A percentile compares a stretch with the other conserved stretches of the same genome.
Conservation (phyloP, 768 basidiomycete species). For the Tephrocybe rancida region DNA sequence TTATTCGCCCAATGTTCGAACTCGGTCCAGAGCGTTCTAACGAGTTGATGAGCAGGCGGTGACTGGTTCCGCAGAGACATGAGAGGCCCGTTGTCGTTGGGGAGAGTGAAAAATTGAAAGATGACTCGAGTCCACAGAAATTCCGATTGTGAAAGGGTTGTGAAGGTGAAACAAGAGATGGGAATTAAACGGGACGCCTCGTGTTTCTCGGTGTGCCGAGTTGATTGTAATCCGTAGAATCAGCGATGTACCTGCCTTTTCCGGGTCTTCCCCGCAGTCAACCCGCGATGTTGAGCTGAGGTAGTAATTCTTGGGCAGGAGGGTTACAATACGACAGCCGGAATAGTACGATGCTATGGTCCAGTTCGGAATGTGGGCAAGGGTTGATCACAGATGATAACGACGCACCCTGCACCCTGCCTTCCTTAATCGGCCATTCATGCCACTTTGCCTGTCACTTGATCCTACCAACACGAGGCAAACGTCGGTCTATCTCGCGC, state of each 20-base stretch:
- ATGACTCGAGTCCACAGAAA: slow-evolving; percentile 33
- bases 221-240: slow-evolving; percentile 31
- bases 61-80: slow-evolving; percentile 21
- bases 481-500: slow-evolving; percentile 28
- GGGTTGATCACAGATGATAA: slow-evolving; percentile 24
- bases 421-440: slow-evolving; percentile 13
- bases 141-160: slow-evolving; percentile 28
- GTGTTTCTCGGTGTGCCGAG: slow-evolving; percentile 40
- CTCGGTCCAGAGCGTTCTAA: slow-evolving; percentile 34
- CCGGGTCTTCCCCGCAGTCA: slow-evolving; percentile 34
- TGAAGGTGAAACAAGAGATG: slow-evolving; percentile 32
- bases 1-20: slow-evolving; percentile 35
- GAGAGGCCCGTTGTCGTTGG: slow-evolving; percentile 13
- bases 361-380: slow-evolving; percentile 18
- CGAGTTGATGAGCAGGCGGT: slow-evolving; percentile 20
- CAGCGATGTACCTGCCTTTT: slow-evolving; percentile 23
- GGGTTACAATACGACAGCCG: slow-evolving; percentile 13
- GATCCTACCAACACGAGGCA: slow-evolving; percentile 30
- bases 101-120: slow-evolving; percentile 26
- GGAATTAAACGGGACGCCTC: slow-evolving; percentile 42
- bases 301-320: slow-evolving; percentile 11
- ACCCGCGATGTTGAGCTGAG: slow-evolving; percentile 23
- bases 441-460: slow-evolving; percentile 21
- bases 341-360: slow-evolving; percentile 7
- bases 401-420: slow-evolving; percentile 14